Evolutionary conservation across 2,329 filamentous ascomycete species (phyloP), one percentile per base, ranked within the genome.

Genomic region (Aspergillus uvarum): DNA sequence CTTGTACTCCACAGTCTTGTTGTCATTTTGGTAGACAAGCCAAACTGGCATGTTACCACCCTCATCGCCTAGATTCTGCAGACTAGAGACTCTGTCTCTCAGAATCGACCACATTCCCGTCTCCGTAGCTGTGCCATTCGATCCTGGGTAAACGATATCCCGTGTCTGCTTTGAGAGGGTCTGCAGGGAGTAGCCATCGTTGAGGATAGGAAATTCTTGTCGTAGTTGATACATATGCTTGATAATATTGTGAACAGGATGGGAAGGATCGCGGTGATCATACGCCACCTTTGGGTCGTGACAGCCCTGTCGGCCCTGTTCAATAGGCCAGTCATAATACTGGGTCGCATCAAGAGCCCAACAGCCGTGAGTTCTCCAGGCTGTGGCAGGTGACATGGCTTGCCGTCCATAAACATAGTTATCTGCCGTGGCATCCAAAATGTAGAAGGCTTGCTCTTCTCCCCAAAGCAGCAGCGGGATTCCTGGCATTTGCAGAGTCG

Each of bases 371-470:
- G 81, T 79, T 65, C 86, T 83, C 86, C 87, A 89, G 2, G 86
- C 86, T 2, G 81, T 81, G 2, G 84, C 79, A 2, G 85, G 80
- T 8, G 83, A 82, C 81, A 89, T 87, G 2, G 87, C 76, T 68
- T 86, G 83, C 65, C 87, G 82, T 21, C 87, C 87, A 68, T 85
- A 89, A 47, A 89, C 80, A 67, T 89, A 89, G 67, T 89, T 88
- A 59, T 77, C 76, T 4, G 86, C 86, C 0, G 86, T 87, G 60
- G 84, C 87, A 68, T 89, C 87, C 2, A 88, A 74, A 0, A 87
- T 75, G 65, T 88, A 88, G 62, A 85, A 86, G 0, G 82, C 83
- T 72, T 89, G 87, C 67, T 89, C 87, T 68, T 89, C 87, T 19
- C 87, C 86, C 83, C 85, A 89, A 16, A 83, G 79, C 16, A 87